Evolutionary conservation across 306 rosid genomes (phyloP).

Genomic region (Casuarina glauca): DNA sequence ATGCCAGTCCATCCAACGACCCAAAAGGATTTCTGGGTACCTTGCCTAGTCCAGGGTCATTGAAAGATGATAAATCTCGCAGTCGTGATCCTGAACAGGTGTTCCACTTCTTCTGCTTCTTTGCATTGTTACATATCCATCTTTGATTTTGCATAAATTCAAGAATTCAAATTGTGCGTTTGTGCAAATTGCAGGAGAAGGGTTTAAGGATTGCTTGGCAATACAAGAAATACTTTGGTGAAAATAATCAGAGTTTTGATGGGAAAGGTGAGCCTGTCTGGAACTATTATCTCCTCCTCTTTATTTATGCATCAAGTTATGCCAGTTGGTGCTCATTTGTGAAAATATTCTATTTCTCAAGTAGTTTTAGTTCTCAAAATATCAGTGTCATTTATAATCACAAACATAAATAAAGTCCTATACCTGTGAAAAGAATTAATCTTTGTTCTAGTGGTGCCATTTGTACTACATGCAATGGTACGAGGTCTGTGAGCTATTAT

Average conservation of each 20-base stretch:
- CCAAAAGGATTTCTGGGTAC: slow-evolving; percentile 88
- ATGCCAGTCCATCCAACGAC: slow-evolving; percentile 76
- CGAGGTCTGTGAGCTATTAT: too few relatives aligned
- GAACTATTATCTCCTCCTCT: neutral
- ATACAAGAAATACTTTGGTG: slow-evolving; percentile 83
- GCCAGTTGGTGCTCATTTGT: neutral
- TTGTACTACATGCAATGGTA: too few relatives aligned
- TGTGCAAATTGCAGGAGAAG: slow-evolving; percentile 55
- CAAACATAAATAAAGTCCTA: neutral
- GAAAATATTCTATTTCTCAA: neutral
- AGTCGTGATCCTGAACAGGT: slow-evolving; percentile 50
- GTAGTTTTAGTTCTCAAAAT: neutral
- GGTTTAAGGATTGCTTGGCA: slow-evolving; percentile 94
- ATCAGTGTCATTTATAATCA: neutral
- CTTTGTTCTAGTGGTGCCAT: neutral
- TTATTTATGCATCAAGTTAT: slow-evolving; percentile 8
- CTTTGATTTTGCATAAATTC: slow-evolving; percentile 10
- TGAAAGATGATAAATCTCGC: slow-evolving; percentile 59
- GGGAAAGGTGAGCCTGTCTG: slow-evolving; percentile 44
- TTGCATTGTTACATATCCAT: slow-evolving; percentile 6
- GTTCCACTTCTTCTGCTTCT: slow-evolving; percentile 20
- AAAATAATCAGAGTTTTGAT: slow-evolving; percentile 50
- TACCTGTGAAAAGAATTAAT: neutral
- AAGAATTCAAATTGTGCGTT: slow-evolving; percentile 15
- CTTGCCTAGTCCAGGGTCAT: slow-evolving; percentile 64